A percentile compares a stretch with the other conserved stretches of the same genome.
phyloP scores from a whole-genome alignment of 768 basidiomycete species.

The Kockovaella imperatae region DNA sequence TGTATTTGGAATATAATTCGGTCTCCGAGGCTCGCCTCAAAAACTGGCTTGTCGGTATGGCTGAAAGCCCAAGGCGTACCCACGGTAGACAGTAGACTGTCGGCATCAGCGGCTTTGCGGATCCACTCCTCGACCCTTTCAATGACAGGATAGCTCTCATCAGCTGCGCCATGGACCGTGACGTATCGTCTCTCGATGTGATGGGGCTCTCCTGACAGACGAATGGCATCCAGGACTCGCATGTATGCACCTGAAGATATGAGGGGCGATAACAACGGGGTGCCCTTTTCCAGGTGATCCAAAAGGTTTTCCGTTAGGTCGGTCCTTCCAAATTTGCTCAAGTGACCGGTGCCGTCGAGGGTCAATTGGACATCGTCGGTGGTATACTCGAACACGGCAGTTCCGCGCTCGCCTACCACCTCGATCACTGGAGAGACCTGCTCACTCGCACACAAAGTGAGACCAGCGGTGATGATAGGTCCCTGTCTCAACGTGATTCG shows the following conservation, averaged over 20 bases:
- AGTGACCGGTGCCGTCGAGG: neutral
- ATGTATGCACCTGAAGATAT: constrained; percentile 5
- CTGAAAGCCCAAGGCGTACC: constrained; percentile 9
- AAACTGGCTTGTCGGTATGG: neutral
- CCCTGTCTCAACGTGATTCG: neutral
- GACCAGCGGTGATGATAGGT: neutral
- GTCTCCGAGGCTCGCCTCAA: neutral
- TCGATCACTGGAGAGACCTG: constrained; percentile 2
- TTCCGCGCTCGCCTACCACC: constrained; percentile 4
- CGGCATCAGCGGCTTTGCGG: neutral
- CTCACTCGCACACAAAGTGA: constrained; percentile 8
- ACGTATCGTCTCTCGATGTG: constrained; percentile 5
- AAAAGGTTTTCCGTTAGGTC: constrained; percentile 8
- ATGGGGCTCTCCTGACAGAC: neutral
- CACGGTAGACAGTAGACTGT: constrained; percentile 7
- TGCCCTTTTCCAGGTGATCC: constrained; percentile 2
- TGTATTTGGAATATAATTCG: constrained; percentile 1
- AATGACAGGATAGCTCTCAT: constrained; percentile 1
- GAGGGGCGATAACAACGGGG: constrained; percentile 1
- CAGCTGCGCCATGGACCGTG: neutral
- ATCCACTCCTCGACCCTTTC: constrained; percentile 8
- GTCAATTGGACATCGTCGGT: neutral
- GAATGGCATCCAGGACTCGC: constrained; percentile 4
- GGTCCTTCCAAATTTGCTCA: neutral
- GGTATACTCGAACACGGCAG: constrained; percentile 2